Evolutionary conservation across 768 basidiomycete species (phyloP), one percentile per base, ranked within the genome.

Genomic region (Multifurca ochricompacta): DNA sequence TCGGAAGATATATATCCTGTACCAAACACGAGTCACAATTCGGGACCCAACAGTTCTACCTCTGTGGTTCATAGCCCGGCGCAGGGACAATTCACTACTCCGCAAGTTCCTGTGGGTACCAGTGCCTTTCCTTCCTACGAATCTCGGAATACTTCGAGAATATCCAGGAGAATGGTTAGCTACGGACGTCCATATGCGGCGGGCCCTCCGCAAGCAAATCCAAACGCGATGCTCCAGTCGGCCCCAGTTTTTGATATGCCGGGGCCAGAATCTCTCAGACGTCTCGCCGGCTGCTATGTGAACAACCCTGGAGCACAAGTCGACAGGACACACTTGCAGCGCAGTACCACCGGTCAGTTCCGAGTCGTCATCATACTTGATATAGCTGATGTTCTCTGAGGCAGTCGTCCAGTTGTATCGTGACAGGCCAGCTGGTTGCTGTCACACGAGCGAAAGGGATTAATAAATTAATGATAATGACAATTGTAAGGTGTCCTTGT

Each of bases 351-450:
- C 14, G 45, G 53, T 40, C 45, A 23, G 31, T 16, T 32, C 2
- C 36, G 31, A 32, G 45, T 47, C 4, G 23, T 47, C n/a, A 53
- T 53, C 23, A 23, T 14, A n/a, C n/a, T 47, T 4, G 53, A 53
- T 13, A 34, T 47, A n/a, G n/a, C 41, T 28, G 27, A 25, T 19
- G 32, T n/a, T 21, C 11, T 32, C 27, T 50, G 48, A 32, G 6
- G 3, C 1, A 8, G 4, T 28, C 19, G 11, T 39, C 4, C 3
- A 6, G 27, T 25, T 14, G 37, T 2, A 40, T 48, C 34, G 4
- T 37, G 23, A 18, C 34, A n/a, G n/a, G n/a, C n/a, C n/a, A n/a
- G n/a, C n/a, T n/a, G n/a, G n/a, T n/a, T n/a, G n/a, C n/a, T n/a
- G n/a, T n/a, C n/a, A n/a, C n/a, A n/a, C n/a, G n/a, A n/a, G n/a